Percentiles rank a stretch among this genome's conserved stretches.
phyloP scores from a whole-genome alignment of 768 basidiomycete genomes.

The Mycena capillaripes region DNA sequence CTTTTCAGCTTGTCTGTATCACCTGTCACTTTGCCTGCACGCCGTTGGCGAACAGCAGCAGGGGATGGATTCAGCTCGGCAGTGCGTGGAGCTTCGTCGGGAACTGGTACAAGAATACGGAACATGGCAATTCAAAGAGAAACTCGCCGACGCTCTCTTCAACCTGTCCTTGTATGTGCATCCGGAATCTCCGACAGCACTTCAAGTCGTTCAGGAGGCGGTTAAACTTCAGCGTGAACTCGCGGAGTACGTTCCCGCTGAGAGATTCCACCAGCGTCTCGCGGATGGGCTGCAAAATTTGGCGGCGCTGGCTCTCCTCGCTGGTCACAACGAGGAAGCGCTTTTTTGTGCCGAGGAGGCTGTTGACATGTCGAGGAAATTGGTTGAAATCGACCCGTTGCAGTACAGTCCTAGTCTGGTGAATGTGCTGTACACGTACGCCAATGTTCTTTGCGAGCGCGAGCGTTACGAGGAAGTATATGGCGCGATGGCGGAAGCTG shows the following conservation, averaged over 20 bases:
- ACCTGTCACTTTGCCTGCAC: slow-evolving; percentile 24
- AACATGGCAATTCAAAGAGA: slow-evolving; percentile 31
- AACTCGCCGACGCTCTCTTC: slow-evolving; percentile 33
- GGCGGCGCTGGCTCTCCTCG: slow-evolving; percentile 26
- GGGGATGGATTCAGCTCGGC: slow-evolving; percentile 18
- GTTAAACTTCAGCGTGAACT: slow-evolving; percentile 16
- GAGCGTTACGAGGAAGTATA: slow-evolving; percentile 15
- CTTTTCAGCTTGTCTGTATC: slow-evolving; percentile 22
- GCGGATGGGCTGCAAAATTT: slow-evolving; percentile 32
- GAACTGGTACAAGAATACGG: slow-evolving; percentile 13
- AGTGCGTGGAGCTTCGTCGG: slow-evolving; percentile 22
- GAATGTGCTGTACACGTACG: slow-evolving; percentile 33
- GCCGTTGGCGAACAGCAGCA: slow-evolving; percentile 17
- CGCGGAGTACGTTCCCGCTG: background rate
- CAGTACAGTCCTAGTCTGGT: slow-evolving; percentile 14
- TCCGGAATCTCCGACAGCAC: slow-evolving; percentile 4
- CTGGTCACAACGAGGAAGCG: slow-evolving; percentile 23
- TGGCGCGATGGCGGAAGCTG: slow-evolving; percentile 11
- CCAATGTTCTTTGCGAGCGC: slow-evolving; percentile 21
- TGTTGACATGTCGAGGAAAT: slow-evolving; percentile 6
- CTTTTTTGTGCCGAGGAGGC: slow-evolving; percentile 21
- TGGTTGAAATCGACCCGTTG: slow-evolving; percentile 7
- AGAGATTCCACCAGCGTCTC: slow-evolving; percentile 9
- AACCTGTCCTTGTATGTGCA: slow-evolving; percentile 25
- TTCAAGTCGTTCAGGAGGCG: slow-evolving; percentile 22